These are phyloP conservation scores for Brettanomyces naardenensis DNA, from an alignment of 805 yeast genomes.

Conservation along the genomic window DNA sequence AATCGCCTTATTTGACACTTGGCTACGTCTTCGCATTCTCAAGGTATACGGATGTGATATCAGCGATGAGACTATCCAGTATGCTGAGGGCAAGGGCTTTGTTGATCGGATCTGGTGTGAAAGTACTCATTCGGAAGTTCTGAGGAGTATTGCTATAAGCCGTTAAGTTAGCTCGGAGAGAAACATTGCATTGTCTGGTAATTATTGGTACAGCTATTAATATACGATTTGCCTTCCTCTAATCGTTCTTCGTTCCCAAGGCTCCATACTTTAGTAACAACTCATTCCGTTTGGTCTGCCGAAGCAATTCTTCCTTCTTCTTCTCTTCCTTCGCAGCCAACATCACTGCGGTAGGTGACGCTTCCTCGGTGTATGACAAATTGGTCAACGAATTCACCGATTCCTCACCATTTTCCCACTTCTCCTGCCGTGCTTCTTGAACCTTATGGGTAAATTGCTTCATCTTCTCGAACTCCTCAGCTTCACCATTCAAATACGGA, in stretches of 20 bases:
- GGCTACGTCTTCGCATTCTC: slow-evolving; percentile 12
- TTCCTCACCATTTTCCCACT: slow-evolving; percentile 11
- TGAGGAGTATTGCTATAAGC: too few species aligned
- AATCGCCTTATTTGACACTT: slow-evolving; percentile 18
- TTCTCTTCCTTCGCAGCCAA: slow-evolving; percentile 28
- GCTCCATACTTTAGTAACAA: slow-evolving; percentile 33
- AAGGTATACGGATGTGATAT: slow-evolving; percentile 13
- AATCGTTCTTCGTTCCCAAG: slow-evolving; percentile 1
- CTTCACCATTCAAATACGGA: slow-evolving; percentile 49
- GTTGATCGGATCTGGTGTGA: not conserved
- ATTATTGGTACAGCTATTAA: too few species aligned
- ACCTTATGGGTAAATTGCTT: slow-evolving; percentile 34
- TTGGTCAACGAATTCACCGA: slow-evolving; percentile 15
- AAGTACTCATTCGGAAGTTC: too few species aligned
- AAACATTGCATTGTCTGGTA: too few species aligned
- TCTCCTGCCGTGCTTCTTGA: slow-evolving; percentile 13
- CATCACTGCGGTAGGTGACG: slow-evolving; percentile 40
- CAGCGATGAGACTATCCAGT: slow-evolving; percentile 11
- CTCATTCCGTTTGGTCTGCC: slow-evolving; percentile 24
- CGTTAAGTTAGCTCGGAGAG: too few species aligned
- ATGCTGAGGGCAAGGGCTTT: slow-evolving; percentile 9
- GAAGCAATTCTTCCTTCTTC: slow-evolving; percentile 20
- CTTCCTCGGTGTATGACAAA: slow-evolving; percentile 24
- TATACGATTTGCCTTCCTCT: too few species aligned
- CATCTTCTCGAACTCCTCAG: slow-evolving; percentile 40